A percentile compares a stretch with the other conserved stretches of the same genome.
Conservation (phyloP, 495 filamentous ascomycete species). For the Pseudomonodictys pantanalensis region DNA sequence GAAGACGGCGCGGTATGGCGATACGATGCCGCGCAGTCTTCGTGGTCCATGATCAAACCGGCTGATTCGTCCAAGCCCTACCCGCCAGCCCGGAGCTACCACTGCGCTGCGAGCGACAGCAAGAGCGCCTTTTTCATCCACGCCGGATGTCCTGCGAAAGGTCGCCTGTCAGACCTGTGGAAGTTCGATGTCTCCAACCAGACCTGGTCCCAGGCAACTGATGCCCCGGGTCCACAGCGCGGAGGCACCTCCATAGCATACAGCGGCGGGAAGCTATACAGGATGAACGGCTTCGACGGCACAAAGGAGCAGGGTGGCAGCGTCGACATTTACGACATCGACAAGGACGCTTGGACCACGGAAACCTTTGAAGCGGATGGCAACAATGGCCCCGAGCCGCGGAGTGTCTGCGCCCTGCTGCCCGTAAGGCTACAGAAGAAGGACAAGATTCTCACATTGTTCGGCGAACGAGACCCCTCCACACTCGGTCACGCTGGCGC, state of each 20-base stretch:
- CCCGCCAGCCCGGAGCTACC: constrained; percentile 51
- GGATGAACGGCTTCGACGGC: constrained; percentile 74
- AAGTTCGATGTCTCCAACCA: constrained; percentile 59
- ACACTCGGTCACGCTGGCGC: constrained; percentile 61
- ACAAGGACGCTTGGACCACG: constrained; percentile 46
- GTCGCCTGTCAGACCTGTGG: constrained; percentile 66
- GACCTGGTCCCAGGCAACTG: constrained; percentile 60
- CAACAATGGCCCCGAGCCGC: constrained; percentile 35
- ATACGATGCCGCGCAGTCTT: constrained; percentile 40
- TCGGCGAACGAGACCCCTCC: constrained; percentile 66
- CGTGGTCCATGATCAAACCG: constrained; percentile 39
- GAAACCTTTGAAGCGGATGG: constrained; percentile 49
- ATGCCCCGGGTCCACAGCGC: constrained; percentile 58
- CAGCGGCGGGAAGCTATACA: constrained; percentile 56
- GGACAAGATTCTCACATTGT: constrained; percentile 60
- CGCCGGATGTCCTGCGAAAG: constrained; percentile 62
- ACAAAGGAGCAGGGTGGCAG: constrained; percentile 59
- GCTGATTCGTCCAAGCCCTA: constrained; percentile 22
- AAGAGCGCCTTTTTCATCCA: constrained; percentile 63
- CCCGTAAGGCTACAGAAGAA: constrained; percentile 52
- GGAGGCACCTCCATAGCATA: constrained; percentile 64
- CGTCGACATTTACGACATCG: constrained; percentile 55
- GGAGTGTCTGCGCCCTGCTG: constrained; percentile 51
- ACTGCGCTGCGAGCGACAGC: constrained; percentile 47
- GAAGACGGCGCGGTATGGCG: constrained; percentile 53